Percentiles rank a stretch among this genome's conserved stretches.
Conservation (phyloP, 352 stramenopile genomes). For the Pythium utonaiense region DNA sequence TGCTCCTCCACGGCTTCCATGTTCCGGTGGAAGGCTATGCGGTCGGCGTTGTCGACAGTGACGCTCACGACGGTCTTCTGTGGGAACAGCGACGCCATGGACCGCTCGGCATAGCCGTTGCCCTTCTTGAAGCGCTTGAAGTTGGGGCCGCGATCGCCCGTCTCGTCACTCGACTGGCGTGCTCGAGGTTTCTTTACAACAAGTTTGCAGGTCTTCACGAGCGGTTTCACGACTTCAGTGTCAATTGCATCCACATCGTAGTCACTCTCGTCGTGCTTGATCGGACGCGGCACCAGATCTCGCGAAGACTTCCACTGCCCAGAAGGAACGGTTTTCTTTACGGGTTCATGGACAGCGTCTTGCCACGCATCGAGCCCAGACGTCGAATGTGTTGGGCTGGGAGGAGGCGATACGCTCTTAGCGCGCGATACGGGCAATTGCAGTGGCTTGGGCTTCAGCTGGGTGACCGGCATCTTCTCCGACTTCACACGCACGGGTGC, state of each 20-base stretch:
- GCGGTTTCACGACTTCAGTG: constrained; percentile 11
- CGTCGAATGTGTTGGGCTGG: neutral
- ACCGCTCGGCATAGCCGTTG: constrained; percentile 41
- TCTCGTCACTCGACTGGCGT: neutral
- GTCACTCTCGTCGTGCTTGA: neutral
- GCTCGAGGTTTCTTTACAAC: constrained; percentile 40
- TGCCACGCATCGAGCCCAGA: neutral
- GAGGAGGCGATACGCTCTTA: neutral
- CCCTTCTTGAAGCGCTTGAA: constrained; percentile 87
- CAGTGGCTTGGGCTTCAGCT: neutral
- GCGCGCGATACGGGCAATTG: neutral
- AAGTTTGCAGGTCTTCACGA: constrained; percentile 49
- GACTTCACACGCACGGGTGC: neutral
- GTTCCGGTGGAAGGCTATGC: constrained; percentile 51
- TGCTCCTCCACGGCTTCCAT: constrained; percentile 71
- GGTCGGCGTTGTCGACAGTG: constrained; percentile 56
- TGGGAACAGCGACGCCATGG: constrained; percentile 46
- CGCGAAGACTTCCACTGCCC: constrained; percentile 16
- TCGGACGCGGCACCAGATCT: constrained; percentile 4
- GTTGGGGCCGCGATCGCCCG: constrained; percentile 33
- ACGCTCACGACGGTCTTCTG: constrained; percentile 57
- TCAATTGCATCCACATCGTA: neutral
- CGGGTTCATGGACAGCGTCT: neutral
- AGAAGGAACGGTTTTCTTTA: neutral
- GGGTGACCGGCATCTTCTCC: neutral